Evolutionary conservation across 2,329 filamentous ascomycete genomes (phyloP).

Genomic region (Epicoccum sorghinum): DNA sequence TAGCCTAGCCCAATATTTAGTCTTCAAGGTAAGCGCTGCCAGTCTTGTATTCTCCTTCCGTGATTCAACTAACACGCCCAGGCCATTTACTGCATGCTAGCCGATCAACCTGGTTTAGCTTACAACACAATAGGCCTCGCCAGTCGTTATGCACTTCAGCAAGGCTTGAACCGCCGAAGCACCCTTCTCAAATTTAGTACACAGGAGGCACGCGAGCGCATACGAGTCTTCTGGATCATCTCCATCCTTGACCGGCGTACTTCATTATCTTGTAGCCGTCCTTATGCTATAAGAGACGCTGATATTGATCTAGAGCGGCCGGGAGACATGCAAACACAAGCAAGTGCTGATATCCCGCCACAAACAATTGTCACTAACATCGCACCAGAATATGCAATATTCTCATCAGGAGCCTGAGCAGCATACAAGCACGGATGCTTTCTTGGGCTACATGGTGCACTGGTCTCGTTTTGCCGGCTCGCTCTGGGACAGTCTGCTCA

Average conservation of each 20-base stretch:
- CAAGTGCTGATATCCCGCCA: not conserved
- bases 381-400: not conserved
- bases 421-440: conserved; percentile 3
- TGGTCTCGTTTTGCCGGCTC: conserved; percentile 34
- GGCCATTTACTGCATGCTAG: conserved; percentile 34
- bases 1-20: conserved; percentile 34
- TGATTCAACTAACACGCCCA: conserved; percentile 1
- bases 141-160: conserved; percentile 36
- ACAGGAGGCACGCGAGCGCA: conserved; percentile 29
- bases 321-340: conserved; percentile 1
- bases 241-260: conserved; percentile 37
- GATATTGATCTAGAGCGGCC: conserved; percentile 38
- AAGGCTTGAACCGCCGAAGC: conserved; percentile 36
- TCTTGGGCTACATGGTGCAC: conserved; percentile 29
- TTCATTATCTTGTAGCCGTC: conserved; percentile 38
- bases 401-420: not conserved
- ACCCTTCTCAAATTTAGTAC: conserved; percentile 21
- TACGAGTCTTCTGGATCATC: conserved; percentile 40
- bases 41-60: not conserved
- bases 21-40: conserved; percentile 31
- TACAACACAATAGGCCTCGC: conserved; percentile 40
- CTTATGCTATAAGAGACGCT: conserved; percentile 35
- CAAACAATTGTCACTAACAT: not conserved
- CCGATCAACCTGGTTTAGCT: conserved; percentile 36
- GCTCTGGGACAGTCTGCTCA: conserved; percentile 29